Percentiles rank a stretch among this genome's conserved stretches.
Evolutionary conservation across 306 rosid species (phyloP).

Genomic region (Gillenia trifoliata): DNA sequence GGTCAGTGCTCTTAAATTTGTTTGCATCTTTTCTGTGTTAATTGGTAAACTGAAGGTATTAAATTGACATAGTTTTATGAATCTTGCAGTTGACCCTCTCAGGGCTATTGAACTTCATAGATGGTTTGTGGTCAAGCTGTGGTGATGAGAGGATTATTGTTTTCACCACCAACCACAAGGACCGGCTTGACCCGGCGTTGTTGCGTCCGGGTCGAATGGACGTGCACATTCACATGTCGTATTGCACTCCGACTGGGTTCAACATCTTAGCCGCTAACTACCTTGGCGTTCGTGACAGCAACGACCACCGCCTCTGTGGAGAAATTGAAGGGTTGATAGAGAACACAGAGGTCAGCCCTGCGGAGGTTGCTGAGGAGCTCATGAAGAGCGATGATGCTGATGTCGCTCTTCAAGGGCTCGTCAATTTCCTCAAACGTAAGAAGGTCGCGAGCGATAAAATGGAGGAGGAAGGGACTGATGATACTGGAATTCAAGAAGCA

Average conservation of each 20-base stretch:
- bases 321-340: constrained; percentile 31
- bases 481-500: neutral
- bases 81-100: constrained; percentile 24
- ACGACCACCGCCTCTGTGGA: neutral
- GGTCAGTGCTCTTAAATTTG: neutral
- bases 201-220: constrained; percentile 55
- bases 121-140: constrained; percentile 55
- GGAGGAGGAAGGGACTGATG: neutral
- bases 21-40: neutral
- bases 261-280: constrained; percentile 31
- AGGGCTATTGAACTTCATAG: constrained; percentile 37
- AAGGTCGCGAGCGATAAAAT: neutral
- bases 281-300: constrained; percentile 19
- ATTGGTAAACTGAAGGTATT: neutral
- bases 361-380: constrained; percentile 39
- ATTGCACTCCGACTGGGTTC: constrained; percentile 30
- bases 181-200: constrained; percentile 41
- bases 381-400: constrained; percentile 39
- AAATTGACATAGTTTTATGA: too few relatives aligned
- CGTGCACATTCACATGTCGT: constrained; percentile 49
- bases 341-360: constrained; percentile 35
- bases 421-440: constrained; percentile 23
- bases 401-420: constrained; percentile 13
- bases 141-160: constrained; percentile 51
- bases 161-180: constrained; percentile 51